Base-by-base conservation (phyloP, 495 filamentous ascomycete genomes). In the Penicillium maclennaniae region DNA sequence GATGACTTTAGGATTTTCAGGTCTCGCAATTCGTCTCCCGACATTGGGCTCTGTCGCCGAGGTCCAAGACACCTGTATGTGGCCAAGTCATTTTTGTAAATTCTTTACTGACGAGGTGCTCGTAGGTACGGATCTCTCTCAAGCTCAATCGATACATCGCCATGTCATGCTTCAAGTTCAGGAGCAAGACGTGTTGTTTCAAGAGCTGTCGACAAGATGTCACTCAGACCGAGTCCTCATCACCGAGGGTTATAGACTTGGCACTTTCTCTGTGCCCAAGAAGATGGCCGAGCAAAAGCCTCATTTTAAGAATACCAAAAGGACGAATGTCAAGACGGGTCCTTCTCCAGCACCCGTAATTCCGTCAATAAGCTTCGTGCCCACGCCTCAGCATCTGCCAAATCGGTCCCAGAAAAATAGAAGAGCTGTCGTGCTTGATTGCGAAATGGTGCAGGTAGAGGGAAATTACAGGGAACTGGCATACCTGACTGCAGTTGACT, bases 401-500 rank as follows among this genome's bases (percentile, higher is more conserved):
- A 21, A 27, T 17, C 14, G 7, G 3, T 17, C 7, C n/a, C 46
- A 12, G 7, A 39, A 52, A 58, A 36, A 19, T n/a, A 36, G 28
- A 26, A 27, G 55, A 15, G 68, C 63, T 1, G 54, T 72, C 8
- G 69, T 54, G 0, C 53, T 71, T 17, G 69, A 71, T 44, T 71
- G 68, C 44, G 69, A 72, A 39, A 69, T 69, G 69, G 68, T 71
- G 4, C 49, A 54, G 20, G 48, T 63, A 0, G n/a, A 23, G 0
- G 47, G 26, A 1, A 40, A 49, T 1, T 47, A 23, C 16, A 34
- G 49, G 27, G 61, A 59, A 26, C 37, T 69, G 3, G 68, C 62
- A 2, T 65, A 57, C 14, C 17, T 72, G 2, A 61, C 54, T n/a
- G 76, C 67, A 9, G 61, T 79, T 27, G 78, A 80, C 51, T 77